phyloP scores from a whole-genome alignment of 805 yeast genomes.

The Sugiyamaella lignohabitans region DNA sequence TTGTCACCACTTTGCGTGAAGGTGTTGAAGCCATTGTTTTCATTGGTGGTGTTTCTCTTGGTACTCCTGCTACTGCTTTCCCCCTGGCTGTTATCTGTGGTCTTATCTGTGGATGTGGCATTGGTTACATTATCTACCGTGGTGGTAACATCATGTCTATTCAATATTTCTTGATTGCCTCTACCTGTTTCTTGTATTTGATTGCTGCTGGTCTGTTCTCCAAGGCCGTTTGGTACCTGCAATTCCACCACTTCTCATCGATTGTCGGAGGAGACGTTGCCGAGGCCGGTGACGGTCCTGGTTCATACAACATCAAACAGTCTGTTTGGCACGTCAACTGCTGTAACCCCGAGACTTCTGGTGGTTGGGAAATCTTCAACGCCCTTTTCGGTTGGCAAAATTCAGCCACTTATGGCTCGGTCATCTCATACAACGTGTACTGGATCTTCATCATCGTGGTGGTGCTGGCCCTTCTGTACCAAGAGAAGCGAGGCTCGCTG shows the following conservation, averaged over 20 bases:
- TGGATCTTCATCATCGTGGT: conserved; percentile 65
- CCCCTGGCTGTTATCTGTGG: conserved; percentile 93
- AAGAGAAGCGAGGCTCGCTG: conserved; percentile 82
- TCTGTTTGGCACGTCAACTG: conserved; percentile 96
- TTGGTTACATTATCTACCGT: conserved; percentile 68
- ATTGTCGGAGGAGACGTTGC: conserved; percentile 92
- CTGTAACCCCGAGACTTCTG: conserved; percentile 86
- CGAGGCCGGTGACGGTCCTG: conserved; percentile 90
- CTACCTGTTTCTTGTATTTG: conserved; percentile 83
- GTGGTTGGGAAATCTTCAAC: conserved; percentile 97
- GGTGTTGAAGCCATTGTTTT: conserved; percentile 95
- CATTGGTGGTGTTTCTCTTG: conserved; percentile 90
- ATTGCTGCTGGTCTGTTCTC: conserved; percentile 91
- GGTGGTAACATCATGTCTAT: conserved; percentile 80
- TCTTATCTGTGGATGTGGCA: conserved; percentile 64
- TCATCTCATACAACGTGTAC: conserved; percentile 79
- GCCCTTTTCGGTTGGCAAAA: conserved; percentile 96
- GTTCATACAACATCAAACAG: conserved; percentile 75
- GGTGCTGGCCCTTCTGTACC: conserved; percentile 60
- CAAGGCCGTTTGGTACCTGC: conserved; percentile 87
- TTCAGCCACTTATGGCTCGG: conserved; percentile 90
- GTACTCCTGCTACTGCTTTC: conserved; percentile 61
- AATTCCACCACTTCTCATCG: conserved; percentile 55
- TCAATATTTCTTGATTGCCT: conserved; percentile 77
- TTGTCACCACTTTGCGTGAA: conserved; percentile 88